A percentile compares a stretch with the other conserved stretches of the same genome.
phyloP scores from a whole-genome alignment of 164 flowering plant genomes.

The Vitis amurensis region DNA sequence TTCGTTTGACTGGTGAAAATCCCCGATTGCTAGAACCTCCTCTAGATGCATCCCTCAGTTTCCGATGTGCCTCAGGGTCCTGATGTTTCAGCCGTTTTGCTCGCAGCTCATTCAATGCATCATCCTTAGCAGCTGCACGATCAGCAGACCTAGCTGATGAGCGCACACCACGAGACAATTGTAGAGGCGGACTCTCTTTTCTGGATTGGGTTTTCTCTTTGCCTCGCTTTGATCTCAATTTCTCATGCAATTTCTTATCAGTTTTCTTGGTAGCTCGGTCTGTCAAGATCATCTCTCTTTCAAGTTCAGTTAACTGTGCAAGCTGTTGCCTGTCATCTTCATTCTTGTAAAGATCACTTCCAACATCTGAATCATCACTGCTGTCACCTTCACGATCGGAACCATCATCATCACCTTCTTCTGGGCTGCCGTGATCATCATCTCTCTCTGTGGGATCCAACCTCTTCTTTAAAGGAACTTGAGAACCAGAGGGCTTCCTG shows the following conservation, averaged over 20 bases:
- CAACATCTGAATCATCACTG: constrained; percentile 78
- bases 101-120: constrained; percentile 81
- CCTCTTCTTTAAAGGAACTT: constrained; percentile 90
- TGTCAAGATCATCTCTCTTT: constrained; percentile 78
- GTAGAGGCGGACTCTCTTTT: constrained; percentile 53
- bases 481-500: constrained; percentile 78
- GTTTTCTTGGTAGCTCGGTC: constrained; percentile 64
- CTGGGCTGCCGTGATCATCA: constrained; percentile 55
- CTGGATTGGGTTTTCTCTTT: constrained; percentile 46
- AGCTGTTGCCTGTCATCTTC: constrained; percentile 74
- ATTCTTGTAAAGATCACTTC: constrained; percentile 86
- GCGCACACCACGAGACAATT: constrained; percentile 57
- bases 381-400: constrained; percentile 53
- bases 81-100: constrained; percentile 79
- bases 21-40: constrained; percentile 42
- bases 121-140: constrained; percentile 71
- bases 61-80: constrained; percentile 59
- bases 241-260: constrained; percentile 61
- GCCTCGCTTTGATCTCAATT: constrained; percentile 54
- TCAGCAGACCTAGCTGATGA: constrained; percentile 69
- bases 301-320: constrained; percentile 70
- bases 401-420: constrained; percentile 49
- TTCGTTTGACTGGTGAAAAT: constrained; percentile 52
- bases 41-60: constrained; percentile 49
- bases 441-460: constrained; percentile 70